These are phyloP conservation scores for Cytidiella melzeri DNA, from an alignment of 768 basidiomycete species.

Conservation along the genomic window DNA sequence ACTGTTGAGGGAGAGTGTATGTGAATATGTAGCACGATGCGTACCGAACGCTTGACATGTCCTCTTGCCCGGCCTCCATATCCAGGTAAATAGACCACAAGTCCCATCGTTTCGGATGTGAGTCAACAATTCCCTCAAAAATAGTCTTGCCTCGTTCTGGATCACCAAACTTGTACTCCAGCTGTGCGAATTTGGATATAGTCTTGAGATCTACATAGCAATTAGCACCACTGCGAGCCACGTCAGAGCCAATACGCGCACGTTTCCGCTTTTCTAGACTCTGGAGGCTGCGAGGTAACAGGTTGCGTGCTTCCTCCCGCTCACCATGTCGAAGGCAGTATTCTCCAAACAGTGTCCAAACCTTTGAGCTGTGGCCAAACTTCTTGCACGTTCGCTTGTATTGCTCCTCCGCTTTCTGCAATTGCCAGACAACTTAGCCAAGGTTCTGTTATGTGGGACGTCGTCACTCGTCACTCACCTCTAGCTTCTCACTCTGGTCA, in stretches of 20 bases:
- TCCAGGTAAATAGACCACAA: slow-evolving; percentile 97
- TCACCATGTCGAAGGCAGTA: slow-evolving; percentile 70
- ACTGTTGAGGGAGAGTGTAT: no score
- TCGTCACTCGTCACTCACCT: no score
- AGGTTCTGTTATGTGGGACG: neutral
- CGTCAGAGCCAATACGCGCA: slow-evolving; percentile 34
- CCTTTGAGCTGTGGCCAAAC: slow-evolving; percentile 89
- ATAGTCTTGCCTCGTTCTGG: slow-evolving; percentile 92
- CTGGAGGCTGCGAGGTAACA: slow-evolving; percentile 84
- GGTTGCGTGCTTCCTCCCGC: slow-evolving; percentile 73
- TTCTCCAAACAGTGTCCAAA: slow-evolving; percentile 87
- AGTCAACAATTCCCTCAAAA: slow-evolving; percentile 94
- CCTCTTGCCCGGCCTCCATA: slow-evolving; percentile 79
- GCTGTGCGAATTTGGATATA: slow-evolving; percentile 88
- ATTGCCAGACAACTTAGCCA: neutral
- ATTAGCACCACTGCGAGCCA: slow-evolving; percentile 1
- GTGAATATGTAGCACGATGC: slow-evolving; percentile 15
- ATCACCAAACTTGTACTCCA: slow-evolving; percentile 94
- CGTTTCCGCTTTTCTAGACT: slow-evolving; percentile 92
- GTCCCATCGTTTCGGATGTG: slow-evolving; percentile 92
- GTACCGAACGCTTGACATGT: slow-evolving; percentile 76
- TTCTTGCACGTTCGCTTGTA: slow-evolving; percentile 88
- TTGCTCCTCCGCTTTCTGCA: slow-evolving; percentile 89
- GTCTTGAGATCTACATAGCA: slow-evolving; percentile 79
- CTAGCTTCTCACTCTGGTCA: slow-evolving; percentile 73